A percentile compares a stretch with the other conserved stretches of the same genome.
These are phyloP conservation scores for Darksidea phi DNA, from an alignment of 495 filamentous ascomycete species.

Conservation along the genomic window DNA sequence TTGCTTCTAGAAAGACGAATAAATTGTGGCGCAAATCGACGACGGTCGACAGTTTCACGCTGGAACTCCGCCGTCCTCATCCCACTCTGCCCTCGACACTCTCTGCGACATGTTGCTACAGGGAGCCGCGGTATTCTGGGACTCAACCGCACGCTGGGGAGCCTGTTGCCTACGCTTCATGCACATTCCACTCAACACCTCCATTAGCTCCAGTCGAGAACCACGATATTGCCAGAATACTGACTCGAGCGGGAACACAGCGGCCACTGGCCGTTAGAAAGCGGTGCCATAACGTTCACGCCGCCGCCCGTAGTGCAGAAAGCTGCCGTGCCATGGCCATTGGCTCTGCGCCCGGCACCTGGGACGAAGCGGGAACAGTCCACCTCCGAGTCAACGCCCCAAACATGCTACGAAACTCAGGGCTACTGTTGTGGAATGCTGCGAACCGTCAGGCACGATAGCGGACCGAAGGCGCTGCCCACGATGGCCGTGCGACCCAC, in stretches of 20 bases:
- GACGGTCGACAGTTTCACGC: neutral
- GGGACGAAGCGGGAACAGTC: neutral
- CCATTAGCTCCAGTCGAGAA: no score
- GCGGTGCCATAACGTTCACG: neutral
- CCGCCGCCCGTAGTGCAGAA: neutral
- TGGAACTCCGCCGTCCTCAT: neutral
- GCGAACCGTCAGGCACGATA: neutral
- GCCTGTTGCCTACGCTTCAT: no score
- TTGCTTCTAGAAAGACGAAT: slow-evolving; percentile 25
- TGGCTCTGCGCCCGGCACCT: neutral
- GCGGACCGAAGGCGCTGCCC: neutral
- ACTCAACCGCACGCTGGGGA: no score
- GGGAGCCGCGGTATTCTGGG: no score
- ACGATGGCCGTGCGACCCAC: neutral
- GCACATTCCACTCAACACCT: no score
- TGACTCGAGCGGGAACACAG: neutral
- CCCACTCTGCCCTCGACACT: neutral
- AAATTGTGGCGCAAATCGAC: slow-evolving; percentile 12
- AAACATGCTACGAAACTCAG: neutral
- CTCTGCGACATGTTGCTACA: no score
- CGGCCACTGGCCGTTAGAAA: neutral
- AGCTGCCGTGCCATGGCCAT: neutral
- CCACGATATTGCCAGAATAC: no score
- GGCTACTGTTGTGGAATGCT: neutral
- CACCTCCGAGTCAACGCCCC: neutral